Percentiles rank a stretch among this genome's conserved stretches.
Conservation (phyloP, 2,329 filamentous ascomycete species). For the Emmonsiellopsis sp. region DNA sequence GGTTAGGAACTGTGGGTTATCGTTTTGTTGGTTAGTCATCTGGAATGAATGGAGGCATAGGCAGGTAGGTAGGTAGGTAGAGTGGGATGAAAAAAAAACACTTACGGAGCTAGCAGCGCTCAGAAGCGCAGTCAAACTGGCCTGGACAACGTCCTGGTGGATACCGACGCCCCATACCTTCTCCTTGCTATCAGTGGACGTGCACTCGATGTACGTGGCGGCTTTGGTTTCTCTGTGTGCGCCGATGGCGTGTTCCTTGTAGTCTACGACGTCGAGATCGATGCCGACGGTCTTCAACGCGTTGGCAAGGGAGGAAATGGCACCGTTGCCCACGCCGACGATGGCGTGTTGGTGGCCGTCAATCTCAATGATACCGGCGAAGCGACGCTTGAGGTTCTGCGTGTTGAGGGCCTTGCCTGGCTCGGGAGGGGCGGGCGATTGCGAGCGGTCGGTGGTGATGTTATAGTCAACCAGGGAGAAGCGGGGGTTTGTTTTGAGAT, state of each 20-base stretch:
- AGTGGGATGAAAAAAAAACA: slow-evolving; percentile 20
- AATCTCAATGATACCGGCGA: slow-evolving; percentile 75
- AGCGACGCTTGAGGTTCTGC: slow-evolving; percentile 68
- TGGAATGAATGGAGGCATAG: background rate
- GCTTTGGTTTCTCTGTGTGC: slow-evolving; percentile 75
- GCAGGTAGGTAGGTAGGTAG: background rate
- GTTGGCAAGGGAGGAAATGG: slow-evolving; percentile 78
- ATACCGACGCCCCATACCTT: slow-evolving; percentile 87
- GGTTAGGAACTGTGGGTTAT: slow-evolving; percentile 54
- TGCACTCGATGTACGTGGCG: slow-evolving; percentile 92
- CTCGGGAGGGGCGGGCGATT: slow-evolving; percentile 59
- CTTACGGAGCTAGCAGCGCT: slow-evolving; percentile 79
- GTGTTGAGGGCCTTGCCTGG: slow-evolving; percentile 67
- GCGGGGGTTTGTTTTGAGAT: slow-evolving; percentile 70
- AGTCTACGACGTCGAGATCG: slow-evolving; percentile 83
- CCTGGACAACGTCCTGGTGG: slow-evolving; percentile 86
- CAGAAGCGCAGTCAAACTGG: slow-evolving; percentile 75
- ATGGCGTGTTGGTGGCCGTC: slow-evolving; percentile 73
- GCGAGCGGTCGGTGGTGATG: slow-evolving; percentile 74
- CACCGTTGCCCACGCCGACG: slow-evolving; percentile 75
- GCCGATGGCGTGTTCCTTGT: slow-evolving; percentile 93
- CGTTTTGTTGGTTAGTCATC: background rate
- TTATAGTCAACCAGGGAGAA: slow-evolving; percentile 87
- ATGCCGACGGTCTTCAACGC: slow-evolving; percentile 72
- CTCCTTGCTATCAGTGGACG: slow-evolving; percentile 54